Evolutionary conservation across 352 stramenopile genomes (phyloP), one percentile per base, ranked within the genome.

Genomic region (Phytophthora cactorum): DNA sequence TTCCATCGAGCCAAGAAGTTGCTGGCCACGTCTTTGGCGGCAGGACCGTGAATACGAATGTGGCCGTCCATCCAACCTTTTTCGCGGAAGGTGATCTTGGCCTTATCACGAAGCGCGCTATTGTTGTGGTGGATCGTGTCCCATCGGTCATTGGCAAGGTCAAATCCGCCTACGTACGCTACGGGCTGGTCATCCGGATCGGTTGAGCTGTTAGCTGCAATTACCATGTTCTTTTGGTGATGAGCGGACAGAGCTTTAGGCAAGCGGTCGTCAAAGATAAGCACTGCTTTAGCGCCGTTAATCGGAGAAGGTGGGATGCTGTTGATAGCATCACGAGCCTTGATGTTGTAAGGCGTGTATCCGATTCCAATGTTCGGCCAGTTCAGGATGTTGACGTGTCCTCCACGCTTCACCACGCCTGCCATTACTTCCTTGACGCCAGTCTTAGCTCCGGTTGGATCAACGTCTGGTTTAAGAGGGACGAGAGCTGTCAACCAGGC

Each of bases 1-100:
- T 89, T 87, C 79, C 74, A 87, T 28, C 79, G 78, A 4, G 49
- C 59, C 11, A 83, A 43, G 51, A 90, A 90, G 63, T 86, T 89
- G 41, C 46, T 63, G 3, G 66, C 76, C 0, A 91, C 76, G 36
- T 89, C 77, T 4, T 66, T 59, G 1, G 76, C 71, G 0, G 79
- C 82, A 1, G 73, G 77, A 0, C 82, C 77, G 1, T 78, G 52
- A 11, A 91, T 70, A 0, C 78, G 70, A 32, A 85, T 45, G 32
- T 78, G 69, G 1, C 68, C 74, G 28, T 91, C 83, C 5, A 89
- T 29, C 81, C 81, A 91, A 12, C 81, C 81, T 10, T 86, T 74
- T 22, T 75, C 74, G 10, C 53, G 14, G 44, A 62, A 72, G 5
- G 75, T 71, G 22, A 88, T 78, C 22, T 66, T 55, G 28, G 54